A percentile compares a stretch with the other conserved stretches of the same genome.
Conservation (phyloP, 139 green algal genomes). For the Gonium pectorale region DNA sequence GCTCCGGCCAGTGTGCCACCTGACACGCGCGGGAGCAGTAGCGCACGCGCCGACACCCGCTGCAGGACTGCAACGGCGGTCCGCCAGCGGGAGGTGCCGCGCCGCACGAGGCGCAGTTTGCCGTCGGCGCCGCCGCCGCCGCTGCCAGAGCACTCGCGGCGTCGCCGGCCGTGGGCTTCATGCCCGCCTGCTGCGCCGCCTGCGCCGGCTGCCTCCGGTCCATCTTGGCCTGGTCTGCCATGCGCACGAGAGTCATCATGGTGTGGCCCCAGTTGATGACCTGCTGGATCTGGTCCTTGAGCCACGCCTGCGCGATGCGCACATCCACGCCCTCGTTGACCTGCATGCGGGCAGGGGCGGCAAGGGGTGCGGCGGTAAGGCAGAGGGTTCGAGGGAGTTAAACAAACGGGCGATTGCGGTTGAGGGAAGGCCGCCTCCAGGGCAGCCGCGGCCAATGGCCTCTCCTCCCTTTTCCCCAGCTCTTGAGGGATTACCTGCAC, state of each 20-base stretch:
- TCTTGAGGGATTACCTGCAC: too few relatives aligned
- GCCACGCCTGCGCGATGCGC: slow-evolving; percentile 38
- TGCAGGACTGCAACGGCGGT: slow-evolving; percentile 12
- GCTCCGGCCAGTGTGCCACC: slow-evolving; percentile 23
- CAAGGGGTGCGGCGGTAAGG: neutral
- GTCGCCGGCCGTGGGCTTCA: neutral
- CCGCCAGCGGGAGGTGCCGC: neutral
- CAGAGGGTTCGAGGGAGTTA: too few relatives aligned
- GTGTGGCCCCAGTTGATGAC: slow-evolving; percentile 43
- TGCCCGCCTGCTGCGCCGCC: neutral
- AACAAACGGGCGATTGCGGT: too few relatives aligned
- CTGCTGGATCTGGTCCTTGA: slow-evolving; percentile 29
- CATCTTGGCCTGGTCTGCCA: slow-evolving; percentile 41
- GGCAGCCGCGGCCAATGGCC: too few relatives aligned
- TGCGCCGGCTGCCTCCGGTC: neutral
- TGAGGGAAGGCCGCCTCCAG: too few relatives aligned
- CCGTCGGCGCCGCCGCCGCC: neutral
- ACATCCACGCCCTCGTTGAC: slow-evolving; percentile 27
- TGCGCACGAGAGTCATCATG: slow-evolving; percentile 31
- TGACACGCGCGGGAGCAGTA: slow-evolving; percentile 41
- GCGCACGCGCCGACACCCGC: neutral
- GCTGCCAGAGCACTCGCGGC: neutral
- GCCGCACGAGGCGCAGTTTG: neutral
- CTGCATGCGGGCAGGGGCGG: neutral
- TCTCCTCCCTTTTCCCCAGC: too few relatives aligned